Conservation (phyloP, 2,329 filamentous ascomycete species). For the Thielaviopsis musarum region DNA sequence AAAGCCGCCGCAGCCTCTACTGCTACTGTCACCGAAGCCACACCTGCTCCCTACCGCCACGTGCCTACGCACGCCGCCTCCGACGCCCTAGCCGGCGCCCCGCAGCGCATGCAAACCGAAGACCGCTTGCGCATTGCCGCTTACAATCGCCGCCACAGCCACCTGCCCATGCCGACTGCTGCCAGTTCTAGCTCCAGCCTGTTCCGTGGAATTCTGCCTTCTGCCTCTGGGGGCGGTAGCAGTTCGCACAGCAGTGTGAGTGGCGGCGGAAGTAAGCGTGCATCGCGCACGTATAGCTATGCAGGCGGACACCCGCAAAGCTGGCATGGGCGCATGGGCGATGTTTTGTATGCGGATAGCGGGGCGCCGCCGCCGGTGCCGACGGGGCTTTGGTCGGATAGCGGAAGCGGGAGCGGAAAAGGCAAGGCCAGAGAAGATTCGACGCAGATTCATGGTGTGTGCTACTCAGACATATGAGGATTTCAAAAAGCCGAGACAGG, state of each 20-base stretch:
- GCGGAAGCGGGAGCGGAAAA: neutral
- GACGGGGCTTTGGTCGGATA: neutral
- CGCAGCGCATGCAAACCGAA: conserved; percentile 2
- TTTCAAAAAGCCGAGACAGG: too few species aligned
- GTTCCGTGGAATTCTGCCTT: neutral
- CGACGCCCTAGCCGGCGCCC: conserved; percentile 11
- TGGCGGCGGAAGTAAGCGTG: too few species aligned
- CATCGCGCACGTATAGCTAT: too few species aligned
- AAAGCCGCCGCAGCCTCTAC: neutral
- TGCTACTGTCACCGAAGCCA: neutral
- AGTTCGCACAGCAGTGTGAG: neutral
- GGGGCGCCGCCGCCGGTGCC: neutral
- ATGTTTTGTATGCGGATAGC: conserved; percentile 4
- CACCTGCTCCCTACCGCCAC: conserved; percentile 9
- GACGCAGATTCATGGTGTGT: neutral
- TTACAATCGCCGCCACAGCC: conserved; percentile 6
- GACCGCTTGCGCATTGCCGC: conserved; percentile 7
- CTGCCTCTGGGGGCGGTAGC: neutral
- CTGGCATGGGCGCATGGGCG: conserved; percentile 9
- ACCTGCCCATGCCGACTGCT: neutral
- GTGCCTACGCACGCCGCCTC: conserved; percentile 12
- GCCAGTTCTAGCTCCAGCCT: neutral
- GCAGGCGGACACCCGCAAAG: neutral
- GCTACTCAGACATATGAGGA: neutral
- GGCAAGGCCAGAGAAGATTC: neutral